phyloP scores from a whole-genome alignment of 768 basidiomycete species.

The Phallus indusiatus region DNA sequence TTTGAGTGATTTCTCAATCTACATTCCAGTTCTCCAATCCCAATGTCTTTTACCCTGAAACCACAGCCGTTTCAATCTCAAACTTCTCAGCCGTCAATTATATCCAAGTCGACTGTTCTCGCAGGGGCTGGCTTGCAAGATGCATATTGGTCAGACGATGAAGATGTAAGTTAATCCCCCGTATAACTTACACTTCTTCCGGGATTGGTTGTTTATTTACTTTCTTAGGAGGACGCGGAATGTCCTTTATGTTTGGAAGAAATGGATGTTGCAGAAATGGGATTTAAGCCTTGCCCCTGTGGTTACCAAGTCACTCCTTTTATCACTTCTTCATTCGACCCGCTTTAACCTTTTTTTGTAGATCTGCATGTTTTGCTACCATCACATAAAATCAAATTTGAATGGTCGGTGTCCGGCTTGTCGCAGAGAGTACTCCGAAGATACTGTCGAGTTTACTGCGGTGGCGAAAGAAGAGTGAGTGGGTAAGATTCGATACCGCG shows the following conservation, averaged over 20 bases:
- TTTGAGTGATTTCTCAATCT: not conserved
- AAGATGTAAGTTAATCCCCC: slow-evolving; percentile 43
- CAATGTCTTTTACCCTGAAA: slow-evolving; percentile 3
- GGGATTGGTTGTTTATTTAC: slow-evolving; percentile 9
- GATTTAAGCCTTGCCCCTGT: slow-evolving; percentile 98
- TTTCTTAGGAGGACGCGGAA: slow-evolving; percentile 82
- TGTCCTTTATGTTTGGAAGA: slow-evolving; percentile 98
- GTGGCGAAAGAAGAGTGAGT: slow-evolving; percentile 93
- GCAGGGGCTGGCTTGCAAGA: slow-evolving; percentile 75
- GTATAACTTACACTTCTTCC: not conserved
- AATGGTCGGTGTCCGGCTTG: slow-evolving; percentile 97
- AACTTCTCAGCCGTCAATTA: not conserved
- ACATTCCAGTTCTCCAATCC: not conserved
- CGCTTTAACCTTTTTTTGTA: slow-evolving; percentile 22
- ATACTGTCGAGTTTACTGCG: slow-evolving; percentile 89
- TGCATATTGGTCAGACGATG: slow-evolving; percentile 96
- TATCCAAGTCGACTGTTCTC: slow-evolving; percentile 11
- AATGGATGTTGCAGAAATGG: slow-evolving; percentile 98
- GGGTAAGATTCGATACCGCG: not conserved
- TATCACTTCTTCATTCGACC: not conserved
- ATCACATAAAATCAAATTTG: slow-evolving; percentile 93
- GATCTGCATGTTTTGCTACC: slow-evolving; percentile 99
- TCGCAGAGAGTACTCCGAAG: slow-evolving; percentile 85
- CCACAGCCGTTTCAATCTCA: too few species aligned
- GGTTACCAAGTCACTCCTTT: slow-evolving; percentile 76